Evolutionary conservation across 306 rosid genomes (phyloP).

Genomic region (Corylus heterophylla): DNA sequence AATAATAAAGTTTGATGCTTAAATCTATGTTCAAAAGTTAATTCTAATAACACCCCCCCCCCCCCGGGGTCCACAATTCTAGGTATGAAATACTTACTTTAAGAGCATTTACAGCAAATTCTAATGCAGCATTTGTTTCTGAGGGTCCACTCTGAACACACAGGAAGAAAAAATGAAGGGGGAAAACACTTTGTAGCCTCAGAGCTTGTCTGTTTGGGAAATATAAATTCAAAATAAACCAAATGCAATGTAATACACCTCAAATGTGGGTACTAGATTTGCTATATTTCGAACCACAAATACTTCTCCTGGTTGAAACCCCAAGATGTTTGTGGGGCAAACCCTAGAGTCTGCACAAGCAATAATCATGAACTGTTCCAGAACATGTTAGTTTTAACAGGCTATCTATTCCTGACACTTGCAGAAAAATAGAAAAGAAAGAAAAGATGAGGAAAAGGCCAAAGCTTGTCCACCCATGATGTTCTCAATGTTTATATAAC

Average conservation of each 20-base stretch:
- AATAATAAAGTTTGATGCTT: neutral
- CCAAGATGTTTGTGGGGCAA: constrained; percentile 82
- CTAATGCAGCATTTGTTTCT: constrained; percentile 92
- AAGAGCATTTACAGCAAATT: constrained; percentile 81
- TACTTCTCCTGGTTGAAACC: constrained; percentile 96
- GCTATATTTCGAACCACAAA: constrained; percentile 86
- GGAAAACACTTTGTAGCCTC: constrained; percentile 9
- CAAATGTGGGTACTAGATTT: constrained; percentile 84
- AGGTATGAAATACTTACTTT: constrained; percentile 46
- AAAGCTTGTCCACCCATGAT: constrained; percentile 16
- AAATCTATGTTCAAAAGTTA: neutral
- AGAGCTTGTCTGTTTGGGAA: neutral
- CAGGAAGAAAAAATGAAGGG: neutral
- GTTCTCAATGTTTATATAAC: neutral
- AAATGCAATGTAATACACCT: constrained; percentile 45
- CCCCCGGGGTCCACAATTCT: neutral
- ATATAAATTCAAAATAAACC: constrained; percentile 18
- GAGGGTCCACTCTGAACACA: constrained; percentile 5
- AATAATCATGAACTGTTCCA: constrained; percentile 89
- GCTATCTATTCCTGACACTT: constrained; percentile 9
- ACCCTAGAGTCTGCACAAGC: constrained; percentile 99
- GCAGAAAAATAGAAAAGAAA: neutral
- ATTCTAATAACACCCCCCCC: neutral
- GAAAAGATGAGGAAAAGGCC: neutral
- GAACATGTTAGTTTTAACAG: constrained; percentile 46